These are phyloP conservation scores for Lasiodiplodia sp. DNA, from an alignment of 2,329 filamentous ascomycete genomes.

Conservation along the genomic window DNA sequence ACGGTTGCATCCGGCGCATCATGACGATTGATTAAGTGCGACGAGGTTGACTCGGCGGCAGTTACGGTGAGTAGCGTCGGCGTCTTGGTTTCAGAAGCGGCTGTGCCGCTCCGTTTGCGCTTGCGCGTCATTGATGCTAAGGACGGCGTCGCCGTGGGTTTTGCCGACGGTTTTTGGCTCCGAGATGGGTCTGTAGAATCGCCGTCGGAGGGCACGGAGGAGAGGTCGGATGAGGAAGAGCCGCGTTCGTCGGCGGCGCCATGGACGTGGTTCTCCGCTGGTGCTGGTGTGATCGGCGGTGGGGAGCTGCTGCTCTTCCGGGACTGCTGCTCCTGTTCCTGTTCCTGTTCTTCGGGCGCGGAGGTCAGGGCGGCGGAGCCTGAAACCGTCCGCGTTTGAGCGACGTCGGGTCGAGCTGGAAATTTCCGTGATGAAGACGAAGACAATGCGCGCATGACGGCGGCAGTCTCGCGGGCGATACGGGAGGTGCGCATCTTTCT, in stretches of 20 bases:
- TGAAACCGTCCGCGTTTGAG: conserved; percentile 35
- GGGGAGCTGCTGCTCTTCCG: not conserved
- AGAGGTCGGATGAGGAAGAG: conserved; percentile 40
- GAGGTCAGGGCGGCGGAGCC: conserved; percentile 37
- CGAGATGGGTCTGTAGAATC: conserved; percentile 10
- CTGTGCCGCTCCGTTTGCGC: conserved; percentile 54
- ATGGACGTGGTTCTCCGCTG: not conserved
- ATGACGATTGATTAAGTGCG: not conserved
- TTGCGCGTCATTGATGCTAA: conserved; percentile 47
- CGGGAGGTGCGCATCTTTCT: conserved; percentile 46
- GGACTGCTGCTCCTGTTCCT: conserved; percentile 36
- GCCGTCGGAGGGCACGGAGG: conserved; percentile 41
- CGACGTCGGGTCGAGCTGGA: conserved; percentile 21
- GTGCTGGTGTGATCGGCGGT: conserved; percentile 12
- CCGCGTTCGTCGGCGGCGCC: conserved; percentile 9
- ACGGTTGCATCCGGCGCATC: conserved; percentile 7
- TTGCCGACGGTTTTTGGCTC: conserved; percentile 2
- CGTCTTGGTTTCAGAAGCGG: conserved; percentile 37
- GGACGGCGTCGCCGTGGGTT: not conserved
- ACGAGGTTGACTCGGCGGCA: conserved; percentile 35
- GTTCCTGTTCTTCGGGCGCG: conserved; percentile 33
- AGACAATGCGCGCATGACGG: conserved; percentile 21
- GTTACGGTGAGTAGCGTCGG: conserved; percentile 41
- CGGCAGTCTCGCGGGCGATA: conserved; percentile 45
- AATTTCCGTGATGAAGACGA: conserved; percentile 23